Conservation (phyloP, 2,329 filamentous ascomycete genomes). For the Tympanopsis confertula region DNA sequence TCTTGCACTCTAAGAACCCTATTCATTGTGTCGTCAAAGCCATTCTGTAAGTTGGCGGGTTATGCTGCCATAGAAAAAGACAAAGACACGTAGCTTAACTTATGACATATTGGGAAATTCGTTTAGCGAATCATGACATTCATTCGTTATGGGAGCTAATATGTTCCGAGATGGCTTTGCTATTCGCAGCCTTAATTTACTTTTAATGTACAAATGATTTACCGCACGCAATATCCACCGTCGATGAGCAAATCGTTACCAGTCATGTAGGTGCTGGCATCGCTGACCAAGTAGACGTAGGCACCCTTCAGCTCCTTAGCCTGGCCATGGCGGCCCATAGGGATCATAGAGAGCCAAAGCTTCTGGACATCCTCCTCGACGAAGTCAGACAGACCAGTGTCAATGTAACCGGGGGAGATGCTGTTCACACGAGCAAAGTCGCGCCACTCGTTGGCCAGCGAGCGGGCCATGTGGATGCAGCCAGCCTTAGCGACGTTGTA, state of each 20-base stretch:
- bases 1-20: no score
- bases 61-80: no score
- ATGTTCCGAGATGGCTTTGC: no score
- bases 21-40: no score
- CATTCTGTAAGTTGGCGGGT: no score
- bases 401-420: constrained; percentile 1
- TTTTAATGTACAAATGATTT: no score
- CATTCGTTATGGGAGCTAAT: no score
- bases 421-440: constrained; percentile 1
- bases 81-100: no score
- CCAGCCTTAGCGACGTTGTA: constrained; percentile 1
- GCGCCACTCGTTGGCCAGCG: background rate
- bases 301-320: constrained; percentile 46
- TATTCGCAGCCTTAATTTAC: no score
- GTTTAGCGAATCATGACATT: no score
- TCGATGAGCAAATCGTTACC: constrained; percentile 27
- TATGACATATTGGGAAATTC: no score
- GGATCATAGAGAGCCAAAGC: constrained; percentile 42
- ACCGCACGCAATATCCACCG: constrained; percentile 21
- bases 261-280: constrained; percentile 27
- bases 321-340: constrained; percentile 40
- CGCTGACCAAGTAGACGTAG: constrained; percentile 28
- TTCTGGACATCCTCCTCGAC: constrained; percentile 41
- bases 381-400: constrained; percentile 34
- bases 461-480: background rate